Evolutionary conservation across 78 protist genomes (phyloP).

Genomic region (Mantamonas sphyraenae): DNA sequence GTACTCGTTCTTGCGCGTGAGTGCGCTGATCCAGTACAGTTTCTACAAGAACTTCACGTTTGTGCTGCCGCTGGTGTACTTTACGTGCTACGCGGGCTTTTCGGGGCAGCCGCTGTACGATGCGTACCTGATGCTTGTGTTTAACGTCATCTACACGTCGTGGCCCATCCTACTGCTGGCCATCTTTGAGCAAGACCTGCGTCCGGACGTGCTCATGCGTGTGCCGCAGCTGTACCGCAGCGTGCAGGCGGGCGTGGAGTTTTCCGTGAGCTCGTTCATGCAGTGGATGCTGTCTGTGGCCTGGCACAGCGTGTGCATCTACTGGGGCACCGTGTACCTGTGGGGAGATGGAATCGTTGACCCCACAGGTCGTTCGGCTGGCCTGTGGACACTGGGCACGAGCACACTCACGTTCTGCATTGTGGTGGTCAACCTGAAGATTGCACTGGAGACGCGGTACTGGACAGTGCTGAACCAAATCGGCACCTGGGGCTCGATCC

Average conservation of each 20-base stretch:
- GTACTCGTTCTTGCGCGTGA: constrained; percentile 51
- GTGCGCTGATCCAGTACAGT: constrained; percentile 56
- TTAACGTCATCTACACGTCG: constrained; percentile 44
- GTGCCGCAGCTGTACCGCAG: constrained; percentile 21
- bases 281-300: too few species aligned
- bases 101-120: neutral
- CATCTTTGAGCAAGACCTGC: constrained; percentile 50
- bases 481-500: neutral
- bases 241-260: too few species aligned
- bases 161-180: constrained; percentile 55
- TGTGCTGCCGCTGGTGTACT: neutral
- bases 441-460: neutral
- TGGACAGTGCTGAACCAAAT: neutral
- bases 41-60: constrained; percentile 72
- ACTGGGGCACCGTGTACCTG: too few species aligned
- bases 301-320: too few species aligned
- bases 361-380: neutral
- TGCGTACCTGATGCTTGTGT: constrained; percentile 24
- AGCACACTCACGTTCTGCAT: neutral
- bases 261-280: too few species aligned
- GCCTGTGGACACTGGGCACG: neutral
- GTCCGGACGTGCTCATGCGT: neutral
- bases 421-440: neutral
- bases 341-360: too few species aligned
- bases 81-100: neutral